phyloP scores from a whole-genome alignment of 805 yeast genomes.

The Metschnikowia baotianmanensis region DNA sequence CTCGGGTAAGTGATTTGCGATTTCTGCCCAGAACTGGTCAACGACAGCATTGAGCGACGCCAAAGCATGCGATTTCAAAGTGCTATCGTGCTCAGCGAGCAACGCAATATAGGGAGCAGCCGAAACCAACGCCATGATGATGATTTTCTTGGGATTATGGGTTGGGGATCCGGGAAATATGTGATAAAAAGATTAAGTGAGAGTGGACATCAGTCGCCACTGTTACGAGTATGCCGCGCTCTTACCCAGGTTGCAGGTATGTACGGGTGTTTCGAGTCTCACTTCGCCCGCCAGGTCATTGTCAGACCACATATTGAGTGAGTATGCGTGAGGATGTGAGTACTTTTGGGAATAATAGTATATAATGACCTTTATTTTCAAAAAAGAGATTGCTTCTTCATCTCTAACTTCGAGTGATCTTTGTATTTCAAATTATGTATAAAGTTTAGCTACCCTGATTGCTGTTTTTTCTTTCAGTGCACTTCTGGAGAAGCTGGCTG shows the following conservation, averaged over 20 bases:
- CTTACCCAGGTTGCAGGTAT: background rate
- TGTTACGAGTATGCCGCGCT: background rate
- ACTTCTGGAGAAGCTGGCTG: too few species aligned
- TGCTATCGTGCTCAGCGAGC: constrained; percentile 74
- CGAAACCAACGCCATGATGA: constrained; percentile 60
- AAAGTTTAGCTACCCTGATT: too few species aligned
- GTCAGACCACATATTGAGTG: too few species aligned
- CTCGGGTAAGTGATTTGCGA: constrained; percentile 82
- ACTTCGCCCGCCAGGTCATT: too few species aligned
- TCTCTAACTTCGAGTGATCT: too few species aligned
- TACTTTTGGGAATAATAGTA: too few species aligned
- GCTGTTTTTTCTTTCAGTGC: too few species aligned
- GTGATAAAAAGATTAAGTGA: background rate
- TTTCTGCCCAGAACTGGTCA: constrained; percentile 95
- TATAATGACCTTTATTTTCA: too few species aligned
- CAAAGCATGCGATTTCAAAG: constrained; percentile 81
- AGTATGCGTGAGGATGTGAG: too few species aligned
- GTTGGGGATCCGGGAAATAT: background rate
- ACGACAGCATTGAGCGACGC: constrained; percentile 76
- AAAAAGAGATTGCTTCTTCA: too few species aligned
- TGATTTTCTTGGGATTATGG: background rate
- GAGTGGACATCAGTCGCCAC: background rate
- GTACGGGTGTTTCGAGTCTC: too few species aligned
- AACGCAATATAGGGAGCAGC: constrained; percentile 93
- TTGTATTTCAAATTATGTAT: too few species aligned